These are phyloP conservation scores for Tolypocladium ovalisporum DNA, from an alignment of 2,329 filamentous ascomycete species.

Conservation along the genomic window DNA sequence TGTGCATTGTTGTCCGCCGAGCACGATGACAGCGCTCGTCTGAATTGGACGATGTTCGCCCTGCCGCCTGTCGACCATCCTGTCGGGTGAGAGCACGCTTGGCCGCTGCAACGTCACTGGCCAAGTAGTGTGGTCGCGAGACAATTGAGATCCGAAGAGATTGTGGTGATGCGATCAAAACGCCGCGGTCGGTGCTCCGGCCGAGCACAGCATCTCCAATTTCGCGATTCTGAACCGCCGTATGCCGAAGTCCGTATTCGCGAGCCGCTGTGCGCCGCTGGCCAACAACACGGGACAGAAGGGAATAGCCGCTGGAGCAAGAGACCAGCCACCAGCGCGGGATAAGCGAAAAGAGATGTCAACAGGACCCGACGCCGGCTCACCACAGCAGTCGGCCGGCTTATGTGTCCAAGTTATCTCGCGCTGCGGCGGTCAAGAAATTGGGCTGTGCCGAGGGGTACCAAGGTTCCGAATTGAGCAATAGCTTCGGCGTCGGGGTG, in stretches of 20 bases:
- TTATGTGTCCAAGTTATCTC: background rate
- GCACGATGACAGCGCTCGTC: slow-evolving; percentile 38
- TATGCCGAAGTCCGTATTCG: background rate
- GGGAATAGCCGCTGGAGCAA: background rate
- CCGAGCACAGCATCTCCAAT: background rate
- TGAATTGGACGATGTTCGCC: slow-evolving; percentile 32
- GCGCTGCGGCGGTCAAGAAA: background rate
- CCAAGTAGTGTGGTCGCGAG: background rate
- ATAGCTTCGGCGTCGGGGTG: background rate
- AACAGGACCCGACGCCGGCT: background rate
- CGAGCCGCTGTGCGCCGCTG: background rate
- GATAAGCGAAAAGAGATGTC: background rate
- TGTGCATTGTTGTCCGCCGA: slow-evolving; percentile 24
- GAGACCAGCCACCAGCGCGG: background rate
- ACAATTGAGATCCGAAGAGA: background rate
- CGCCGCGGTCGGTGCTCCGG: background rate
- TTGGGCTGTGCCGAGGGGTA: background rate
- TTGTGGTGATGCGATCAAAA: background rate
- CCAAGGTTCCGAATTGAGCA: slow-evolving; percentile 1
- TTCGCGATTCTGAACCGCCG: background rate
- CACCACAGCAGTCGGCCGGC: background rate
- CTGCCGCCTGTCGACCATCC: slow-evolving; percentile 8
- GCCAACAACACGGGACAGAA: background rate
- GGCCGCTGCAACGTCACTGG: background rate
- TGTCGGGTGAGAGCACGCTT: background rate